Percentiles rank a stretch among this genome's conserved stretches.
These are phyloP conservation scores for Lupinus albus DNA, from an alignment of 306 rosid species.

Conservation along the genomic window DNA sequence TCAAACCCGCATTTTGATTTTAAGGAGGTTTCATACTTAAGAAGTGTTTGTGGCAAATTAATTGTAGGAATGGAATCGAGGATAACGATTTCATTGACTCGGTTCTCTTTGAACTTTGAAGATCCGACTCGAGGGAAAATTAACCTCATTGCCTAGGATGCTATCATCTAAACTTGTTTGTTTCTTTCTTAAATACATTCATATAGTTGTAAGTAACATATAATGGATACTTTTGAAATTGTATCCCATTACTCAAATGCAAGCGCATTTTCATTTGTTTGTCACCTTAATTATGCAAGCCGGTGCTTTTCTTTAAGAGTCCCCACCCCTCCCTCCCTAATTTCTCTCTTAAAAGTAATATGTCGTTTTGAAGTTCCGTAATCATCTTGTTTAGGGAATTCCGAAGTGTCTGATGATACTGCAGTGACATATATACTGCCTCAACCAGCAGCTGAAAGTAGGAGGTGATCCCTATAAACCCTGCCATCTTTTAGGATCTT, in stretches of 20 bases:
- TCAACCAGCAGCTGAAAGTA: constrained; percentile 84
- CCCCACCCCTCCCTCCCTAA: background rate
- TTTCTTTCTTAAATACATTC: background rate
- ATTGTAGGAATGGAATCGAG: constrained; percentile 7
- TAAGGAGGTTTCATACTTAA: constrained; percentile 15
- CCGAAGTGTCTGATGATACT: constrained; percentile 57
- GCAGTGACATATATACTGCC: constrained; percentile 64
- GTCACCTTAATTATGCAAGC: background rate
- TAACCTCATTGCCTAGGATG: background rate
- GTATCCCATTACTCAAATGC: constrained; percentile 6
- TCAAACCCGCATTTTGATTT: constrained; percentile 6
- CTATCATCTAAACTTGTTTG: background rate
- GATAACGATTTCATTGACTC: constrained; percentile 8
- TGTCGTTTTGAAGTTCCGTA: constrained; percentile 24
- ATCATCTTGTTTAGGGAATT: constrained; percentile 56
- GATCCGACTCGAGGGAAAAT: background rate
- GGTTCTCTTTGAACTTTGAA: background rate
- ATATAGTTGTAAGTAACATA: constrained; percentile 18
- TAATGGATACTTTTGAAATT: constrained; percentile 18
- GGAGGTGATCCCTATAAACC: constrained; percentile 59
- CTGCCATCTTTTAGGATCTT: constrained; percentile 10
- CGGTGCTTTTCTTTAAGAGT: background rate
- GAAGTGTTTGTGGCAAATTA: background rate
- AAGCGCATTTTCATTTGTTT: constrained; percentile 17
- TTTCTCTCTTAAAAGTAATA: constrained; percentile 1